These are phyloP conservation scores for Pseudozyma sp. DNA, from an alignment of 1,284 basidiomycete genomes.

Conservation along the genomic window DNA sequence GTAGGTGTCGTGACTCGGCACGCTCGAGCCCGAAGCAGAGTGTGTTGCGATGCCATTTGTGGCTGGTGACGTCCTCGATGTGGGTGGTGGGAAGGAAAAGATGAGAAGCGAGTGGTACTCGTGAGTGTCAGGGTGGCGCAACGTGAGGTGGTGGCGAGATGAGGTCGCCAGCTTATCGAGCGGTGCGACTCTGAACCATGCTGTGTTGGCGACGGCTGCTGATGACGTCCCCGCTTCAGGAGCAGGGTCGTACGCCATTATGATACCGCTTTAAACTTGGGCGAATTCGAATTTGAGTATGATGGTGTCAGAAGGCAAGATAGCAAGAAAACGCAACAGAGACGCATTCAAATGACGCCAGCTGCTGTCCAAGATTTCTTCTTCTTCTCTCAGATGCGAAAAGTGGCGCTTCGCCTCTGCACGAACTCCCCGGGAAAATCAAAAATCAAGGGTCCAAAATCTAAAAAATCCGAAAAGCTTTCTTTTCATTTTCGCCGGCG, in stretches of 20 bases:
- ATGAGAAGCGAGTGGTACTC: constrained; percentile 62
- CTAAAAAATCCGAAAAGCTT: not conserved
- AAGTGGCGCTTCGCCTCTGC: not conserved
- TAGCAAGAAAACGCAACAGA: not conserved
- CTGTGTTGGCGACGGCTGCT: not conserved
- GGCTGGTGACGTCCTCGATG: not conserved
- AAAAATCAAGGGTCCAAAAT: constrained; percentile 8
- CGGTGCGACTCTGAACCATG: constrained; percentile 30
- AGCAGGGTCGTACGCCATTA: constrained; percentile 5
- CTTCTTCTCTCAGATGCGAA: not conserved
- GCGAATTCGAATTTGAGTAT: too few species aligned
- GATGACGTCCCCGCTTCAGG: constrained; percentile 8
- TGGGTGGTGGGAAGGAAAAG: constrained; percentile 51
- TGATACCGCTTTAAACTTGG: not conserved
- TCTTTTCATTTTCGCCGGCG: not conserved
- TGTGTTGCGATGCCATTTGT: not conserved
- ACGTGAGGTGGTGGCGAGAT: constrained; percentile 60
- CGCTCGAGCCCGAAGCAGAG: constrained; percentile 4
- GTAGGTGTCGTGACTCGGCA: constrained; percentile 29
- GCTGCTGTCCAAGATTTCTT: too few species aligned
- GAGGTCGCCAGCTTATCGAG: constrained; percentile 36
- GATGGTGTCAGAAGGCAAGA: not conserved
- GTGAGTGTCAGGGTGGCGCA: constrained; percentile 45
- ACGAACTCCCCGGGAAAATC: not conserved
- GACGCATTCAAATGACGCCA: too few species aligned